Evolutionary conservation across 1,139 yeast genomes (phyloP), one percentile per base, ranked within the genome.

Genomic region (Nakaseomyces delphensis): DNA sequence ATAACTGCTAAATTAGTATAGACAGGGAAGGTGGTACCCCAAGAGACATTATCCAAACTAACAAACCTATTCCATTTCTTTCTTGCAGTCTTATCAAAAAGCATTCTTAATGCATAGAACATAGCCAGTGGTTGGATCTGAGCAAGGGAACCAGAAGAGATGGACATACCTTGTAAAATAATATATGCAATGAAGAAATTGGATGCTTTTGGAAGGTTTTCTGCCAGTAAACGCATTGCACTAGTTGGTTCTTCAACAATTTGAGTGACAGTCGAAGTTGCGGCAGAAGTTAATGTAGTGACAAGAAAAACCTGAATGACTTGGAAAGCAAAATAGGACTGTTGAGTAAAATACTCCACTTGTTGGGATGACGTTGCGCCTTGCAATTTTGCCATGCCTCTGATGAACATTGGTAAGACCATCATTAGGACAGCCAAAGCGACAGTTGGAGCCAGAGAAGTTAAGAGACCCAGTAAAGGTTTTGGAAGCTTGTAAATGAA

Each of bases 301-400:
- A 87, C 87, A 48, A 89, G 64, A 64, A 89, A 89, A 5, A 74
- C 86, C 61, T 89, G 87, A 38, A 89, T 78, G 42, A 86, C 89
- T 64, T 83, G 91, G 75, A 89, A 89, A 2, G 87, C 94, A 66
- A 74, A 91, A 63, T 70, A 91, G 72, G 95, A 82, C 19, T 80
- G 72, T 64, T 91, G 97, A 51, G 94, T 84, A 63, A 76, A 84
- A 46, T 73, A 69, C 57, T 89, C 95, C 45, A 84, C 76, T 44
- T 79, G 73, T 55, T 86, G 89, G 18, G 65, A 56, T 1, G 95
- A 77, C 18, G 85, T 70, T 40, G 73, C 67, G 19, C 98, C 98
- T 20, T 85, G 66, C 36, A 79, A 55, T 51, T 73, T 76, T 45
- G 89, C 96, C 25, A 82, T 74, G 16, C 67, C 65, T 55, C 89